Percentiles rank a stretch among this genome's conserved stretches.
Evolutionary conservation across 2,329 filamentous ascomycete species (phyloP).

Genomic region (Harringtonia lauricola): DNA sequence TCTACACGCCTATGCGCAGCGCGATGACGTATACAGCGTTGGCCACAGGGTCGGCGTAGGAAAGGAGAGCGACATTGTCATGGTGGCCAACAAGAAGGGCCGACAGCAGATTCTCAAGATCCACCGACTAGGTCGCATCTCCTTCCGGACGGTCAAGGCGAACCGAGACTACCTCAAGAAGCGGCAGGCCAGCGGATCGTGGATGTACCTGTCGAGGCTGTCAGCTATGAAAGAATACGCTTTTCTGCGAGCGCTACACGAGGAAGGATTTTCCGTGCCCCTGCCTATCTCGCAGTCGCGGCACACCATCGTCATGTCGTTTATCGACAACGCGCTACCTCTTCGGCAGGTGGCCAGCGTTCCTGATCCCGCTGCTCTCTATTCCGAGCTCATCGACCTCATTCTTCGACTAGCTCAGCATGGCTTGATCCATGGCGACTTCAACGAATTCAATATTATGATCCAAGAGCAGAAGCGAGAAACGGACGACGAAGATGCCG

Average conservation of each 20-base stretch:
- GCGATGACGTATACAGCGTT: slow-evolving; percentile 76
- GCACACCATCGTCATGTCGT: slow-evolving; percentile 92
- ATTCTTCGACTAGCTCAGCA: slow-evolving; percentile 75
- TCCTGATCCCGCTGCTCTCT: slow-evolving; percentile 73
- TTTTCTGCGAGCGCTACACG: slow-evolving; percentile 78
- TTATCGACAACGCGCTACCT: slow-evolving; percentile 88
- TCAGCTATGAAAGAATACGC: slow-evolving; percentile 90
- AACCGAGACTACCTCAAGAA: slow-evolving; percentile 92
- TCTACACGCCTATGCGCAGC: slow-evolving; percentile 75
- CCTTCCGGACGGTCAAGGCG: slow-evolving; percentile 89
- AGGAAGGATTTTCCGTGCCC: slow-evolving; percentile 83
- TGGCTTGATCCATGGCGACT: slow-evolving; percentile 93
- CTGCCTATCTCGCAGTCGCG: slow-evolving; percentile 79
- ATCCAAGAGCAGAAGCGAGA: slow-evolving; percentile 63
- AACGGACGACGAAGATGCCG: slow-evolving; percentile 38
- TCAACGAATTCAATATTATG: slow-evolving; percentile 98
- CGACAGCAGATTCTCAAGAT: slow-evolving; percentile 84
- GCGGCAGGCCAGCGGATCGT: slow-evolving; percentile 55
- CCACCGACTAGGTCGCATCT: slow-evolving; percentile 88
- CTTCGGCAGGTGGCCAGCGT: slow-evolving; percentile 79
- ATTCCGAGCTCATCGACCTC: slow-evolving; percentile 80
- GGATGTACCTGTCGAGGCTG: slow-evolving; percentile 95
- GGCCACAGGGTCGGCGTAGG: slow-evolving; percentile 92
- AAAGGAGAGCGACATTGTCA: slow-evolving; percentile 95
- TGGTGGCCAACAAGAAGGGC: slow-evolving; percentile 73